Evolutionary conservation across 2,329 filamentous ascomycete genomes (phyloP).

Genomic region (Colletotrichum somersetense): DNA sequence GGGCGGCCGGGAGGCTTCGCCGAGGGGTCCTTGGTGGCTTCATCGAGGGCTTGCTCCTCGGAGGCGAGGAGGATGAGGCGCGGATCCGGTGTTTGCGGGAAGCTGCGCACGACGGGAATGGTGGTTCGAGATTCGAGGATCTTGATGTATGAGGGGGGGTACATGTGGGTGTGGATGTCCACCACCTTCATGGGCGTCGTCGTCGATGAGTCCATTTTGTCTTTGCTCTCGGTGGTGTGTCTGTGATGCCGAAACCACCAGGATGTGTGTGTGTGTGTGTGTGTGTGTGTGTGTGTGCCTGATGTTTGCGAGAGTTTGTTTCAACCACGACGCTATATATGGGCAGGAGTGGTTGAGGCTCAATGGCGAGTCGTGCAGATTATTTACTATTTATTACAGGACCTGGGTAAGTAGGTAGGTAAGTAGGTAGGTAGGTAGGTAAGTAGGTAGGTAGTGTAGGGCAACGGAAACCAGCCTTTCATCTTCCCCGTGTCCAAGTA

Average conservation of each 20-base stretch:
- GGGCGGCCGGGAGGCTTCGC: slow-evolving; percentile 79
- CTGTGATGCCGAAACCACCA: background rate
- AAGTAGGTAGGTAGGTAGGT: too few relatives aligned
- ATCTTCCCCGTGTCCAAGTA: slow-evolving; percentile 23
- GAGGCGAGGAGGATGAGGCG: slow-evolving; percentile 75
- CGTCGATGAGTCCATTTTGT: slow-evolving; percentile 51
- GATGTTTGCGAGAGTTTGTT: slow-evolving; percentile 14
- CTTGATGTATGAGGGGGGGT: slow-evolving; percentile 72
- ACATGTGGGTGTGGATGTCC: slow-evolving; percentile 79
- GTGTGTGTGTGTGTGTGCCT: background rate
- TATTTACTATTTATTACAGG: background rate
- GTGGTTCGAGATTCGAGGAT: slow-evolving; percentile 69
- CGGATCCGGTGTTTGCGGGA: slow-evolving; percentile 67
- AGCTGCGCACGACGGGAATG: slow-evolving; percentile 79
- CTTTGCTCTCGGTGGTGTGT: background rate
- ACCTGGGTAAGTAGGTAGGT: too few relatives aligned
- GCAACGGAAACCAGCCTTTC: slow-evolving; percentile 3
- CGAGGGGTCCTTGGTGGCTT: slow-evolving; percentile 65
- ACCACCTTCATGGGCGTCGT: slow-evolving; percentile 61
- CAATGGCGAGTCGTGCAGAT: slow-evolving; percentile 16
- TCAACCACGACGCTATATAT: background rate
- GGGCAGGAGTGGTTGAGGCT: slow-evolving; percentile 3
- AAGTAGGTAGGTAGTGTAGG: background rate
- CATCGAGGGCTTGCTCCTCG: slow-evolving; percentile 61
- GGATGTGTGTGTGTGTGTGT: background rate